Evolutionary conservation across 768 basidiomycete genomes (phyloP), one percentile per base, ranked within the genome.

Genomic region (Boletus pseudo-olivaceus): DNA sequence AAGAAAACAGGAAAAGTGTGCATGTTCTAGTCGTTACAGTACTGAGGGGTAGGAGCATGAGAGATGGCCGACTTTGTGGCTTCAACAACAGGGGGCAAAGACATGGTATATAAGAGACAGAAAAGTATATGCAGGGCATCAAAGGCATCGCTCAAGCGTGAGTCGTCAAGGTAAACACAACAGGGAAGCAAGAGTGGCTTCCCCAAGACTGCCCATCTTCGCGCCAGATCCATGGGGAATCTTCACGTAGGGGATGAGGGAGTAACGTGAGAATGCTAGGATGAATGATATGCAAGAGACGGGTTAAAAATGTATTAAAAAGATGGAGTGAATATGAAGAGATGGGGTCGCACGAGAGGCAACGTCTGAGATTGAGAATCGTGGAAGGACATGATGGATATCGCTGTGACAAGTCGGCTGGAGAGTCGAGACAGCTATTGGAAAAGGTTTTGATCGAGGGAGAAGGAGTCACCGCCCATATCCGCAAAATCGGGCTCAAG

Each of bases 1-100:
- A 64, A 68, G 64, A 72, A 60, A 53, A 55, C 67, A 51, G 70
- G 63, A 67, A 66, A 72, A 66, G 72, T 69, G 71, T 71, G 81
- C 79, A 82, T 85, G 78, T 59, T 86, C 83, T 87, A 85, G 80
- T 84, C 81, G 79, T 85, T 87, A 85, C 84, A 83, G 69, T 30
- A 49, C 19, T 64, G 61, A 59, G 49, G 55, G 66, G 53, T 37
- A 27, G 52, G 48, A 39, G 55, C 52, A 66, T 49, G 55, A 57
- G 35, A 38, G 40, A 45, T 39, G 60, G 56, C 64, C 63, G 62
- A 44, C 49, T 60, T 57, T 60, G 60, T 39, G 43, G 53, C 58
- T 57, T 60, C 39, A 45, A 58, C 54, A 60, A 58, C 56, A 56
- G 30, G 35, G 27, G 39, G 49, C 27, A 53, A 61, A 30, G 58